Conservation (phyloP, 768 basidiomycete species). For the Collybia nuda region DNA sequence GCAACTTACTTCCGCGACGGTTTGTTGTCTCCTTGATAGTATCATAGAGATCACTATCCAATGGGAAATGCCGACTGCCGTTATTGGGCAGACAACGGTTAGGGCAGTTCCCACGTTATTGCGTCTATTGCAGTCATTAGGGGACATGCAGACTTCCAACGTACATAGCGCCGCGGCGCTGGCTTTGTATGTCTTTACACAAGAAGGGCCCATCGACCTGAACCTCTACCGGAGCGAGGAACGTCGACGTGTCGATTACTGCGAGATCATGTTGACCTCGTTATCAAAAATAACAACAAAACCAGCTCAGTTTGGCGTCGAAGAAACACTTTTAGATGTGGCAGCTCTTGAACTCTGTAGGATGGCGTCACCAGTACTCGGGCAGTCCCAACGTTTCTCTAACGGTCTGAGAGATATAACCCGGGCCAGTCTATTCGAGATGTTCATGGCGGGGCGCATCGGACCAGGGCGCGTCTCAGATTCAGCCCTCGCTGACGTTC, state of each 20-base stretch:
- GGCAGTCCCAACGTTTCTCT: conserved; percentile 26
- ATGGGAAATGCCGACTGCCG: conserved; percentile 36
- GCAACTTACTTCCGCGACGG: conserved; percentile 28
- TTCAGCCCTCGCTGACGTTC: conserved; percentile 30
- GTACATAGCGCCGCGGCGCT: conserved; percentile 29
- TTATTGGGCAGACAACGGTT: conserved; percentile 31
- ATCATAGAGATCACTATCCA: conserved; percentile 33
- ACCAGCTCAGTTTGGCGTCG: conserved; percentile 29
- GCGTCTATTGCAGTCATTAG: conserved; percentile 28
- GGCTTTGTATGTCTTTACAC: conserved; percentile 29
- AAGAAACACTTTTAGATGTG: conserved; percentile 28
- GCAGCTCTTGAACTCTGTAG: conserved; percentile 30
- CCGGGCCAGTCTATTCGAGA: conserved; percentile 31
- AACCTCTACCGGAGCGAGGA: conserved; percentile 26
- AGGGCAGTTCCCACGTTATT: conserved; percentile 35
- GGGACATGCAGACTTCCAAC: conserved; percentile 25
- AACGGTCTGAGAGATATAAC: conserved; percentile 23
- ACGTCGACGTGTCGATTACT: conserved; percentile 25
- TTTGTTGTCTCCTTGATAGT: conserved; percentile 38
- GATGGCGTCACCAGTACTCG: conserved; percentile 29
- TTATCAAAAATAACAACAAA: conserved; percentile 30
- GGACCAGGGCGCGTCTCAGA: conserved; percentile 28
- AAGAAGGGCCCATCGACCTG: conserved; percentile 22
- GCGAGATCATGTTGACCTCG: conserved; percentile 29
- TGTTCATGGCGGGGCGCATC: conserved; percentile 33